phyloP scores from a whole-genome alignment of 805 yeast species.

The Teunomyces kruisii region DNA sequence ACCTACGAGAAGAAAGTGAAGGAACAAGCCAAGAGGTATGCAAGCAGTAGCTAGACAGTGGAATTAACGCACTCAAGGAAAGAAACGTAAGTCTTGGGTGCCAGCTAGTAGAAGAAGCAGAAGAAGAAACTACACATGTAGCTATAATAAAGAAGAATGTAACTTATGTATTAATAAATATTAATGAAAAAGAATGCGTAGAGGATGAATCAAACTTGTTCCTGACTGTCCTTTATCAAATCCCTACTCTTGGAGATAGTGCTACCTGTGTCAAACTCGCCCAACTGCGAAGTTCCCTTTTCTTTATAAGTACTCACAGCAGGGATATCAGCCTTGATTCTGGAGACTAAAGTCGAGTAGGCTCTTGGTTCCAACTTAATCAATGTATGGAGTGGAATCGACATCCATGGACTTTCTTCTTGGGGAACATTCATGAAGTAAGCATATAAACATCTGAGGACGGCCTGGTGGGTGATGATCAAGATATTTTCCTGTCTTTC shows the following conservation, averaged over 20 bases:
- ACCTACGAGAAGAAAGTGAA: conserved; percentile 73
- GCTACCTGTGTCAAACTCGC: conserved; percentile 43
- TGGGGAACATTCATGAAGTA: conserved; percentile 98
- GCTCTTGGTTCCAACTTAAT: conserved; percentile 96
- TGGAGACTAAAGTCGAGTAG: conserved; percentile 80
- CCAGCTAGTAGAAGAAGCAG: too few relatives aligned
- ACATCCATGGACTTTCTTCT: conserved; percentile 98
- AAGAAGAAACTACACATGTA: background rate
- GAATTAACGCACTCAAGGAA: too few relatives aligned
- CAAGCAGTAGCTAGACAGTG: conserved; percentile 24
- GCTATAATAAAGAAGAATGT: background rate
- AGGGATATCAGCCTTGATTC: conserved; percentile 94
- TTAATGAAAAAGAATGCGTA: background rate
- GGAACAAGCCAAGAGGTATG: conserved; percentile 77
- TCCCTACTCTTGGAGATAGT: conserved; percentile 48
- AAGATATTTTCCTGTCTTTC: conserved; percentile 95
- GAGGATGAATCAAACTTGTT: conserved; percentile 2
- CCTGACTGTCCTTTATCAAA: conserved; percentile 41
- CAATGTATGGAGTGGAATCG: conserved; percentile 92
- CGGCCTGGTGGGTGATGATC: conserved; percentile 97
- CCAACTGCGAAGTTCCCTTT: conserved; percentile 77
- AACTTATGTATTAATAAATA: conserved; percentile 4
- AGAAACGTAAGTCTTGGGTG: too few relatives aligned
- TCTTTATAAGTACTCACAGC: conserved; percentile 97
- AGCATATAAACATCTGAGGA: conserved; percentile 92